Evolutionary conservation across 106 monocot species (phyloP), one percentile per base, ranked within the genome.

Genomic region (Allium fistulosum): DNA sequence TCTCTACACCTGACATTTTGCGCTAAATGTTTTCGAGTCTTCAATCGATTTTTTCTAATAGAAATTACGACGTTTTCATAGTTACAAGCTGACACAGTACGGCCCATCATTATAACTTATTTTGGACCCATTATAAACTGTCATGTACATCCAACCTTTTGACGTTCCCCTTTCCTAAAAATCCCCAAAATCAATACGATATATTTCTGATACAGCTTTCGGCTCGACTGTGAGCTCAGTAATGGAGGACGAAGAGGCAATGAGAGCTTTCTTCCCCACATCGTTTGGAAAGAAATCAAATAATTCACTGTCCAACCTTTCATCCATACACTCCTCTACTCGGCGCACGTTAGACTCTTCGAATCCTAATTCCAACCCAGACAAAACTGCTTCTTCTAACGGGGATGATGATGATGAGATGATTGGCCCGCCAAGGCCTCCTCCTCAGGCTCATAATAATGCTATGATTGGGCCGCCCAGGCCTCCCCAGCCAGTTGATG

Each of bases 341-440:
- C 22, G 26, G 72, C 50, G 72, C 63, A 28, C 63, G 14, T 51
- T 64, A 56, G 63, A 51, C n/a, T 56, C 72, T 51, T 8, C 9
- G 11, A 72, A 53, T 48, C 72, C 62, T 72, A 55, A 15, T 53
- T 27, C 72, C 51, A 27, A 70, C 48, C 11, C 48, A 10, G 49
- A 4, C 16, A 13, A 26, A 10, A 59, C 51, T 7, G 18, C 11
- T 27, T 26, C 51, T 52, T 61, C 51, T 52, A 62, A 53, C 15
- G 57, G 46, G 17, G 64, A 64, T 11, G 53, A 15, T 4, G 53
- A 8, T 4, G 53, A 51, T 9, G 72, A 59, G 53, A 76, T 85
- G 65, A 79, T 82, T 61, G 85, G 85, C 7, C 70, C 47, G 17
- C 53, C 53, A 6, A 55, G 53, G 53, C 37, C 37, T 37, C 37